phyloP scores from a whole-genome alignment of 2,329 filamentous ascomycete genomes.

The Fusarium sp. region DNA sequence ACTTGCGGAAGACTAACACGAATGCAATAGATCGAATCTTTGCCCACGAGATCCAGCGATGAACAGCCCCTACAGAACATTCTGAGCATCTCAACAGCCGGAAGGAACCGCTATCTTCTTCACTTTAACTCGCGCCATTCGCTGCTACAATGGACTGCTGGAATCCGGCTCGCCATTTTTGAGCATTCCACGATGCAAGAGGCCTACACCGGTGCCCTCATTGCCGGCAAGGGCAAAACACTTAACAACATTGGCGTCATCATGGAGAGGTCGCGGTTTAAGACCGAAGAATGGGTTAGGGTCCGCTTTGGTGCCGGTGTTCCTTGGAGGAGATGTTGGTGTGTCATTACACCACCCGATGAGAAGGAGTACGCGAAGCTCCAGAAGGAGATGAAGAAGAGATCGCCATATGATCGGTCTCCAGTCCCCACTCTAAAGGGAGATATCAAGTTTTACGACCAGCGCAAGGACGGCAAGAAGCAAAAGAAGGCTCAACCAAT shows the following conservation, averaged over 20 bases:
- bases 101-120: constrained; percentile 92
- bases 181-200: constrained; percentile 95
- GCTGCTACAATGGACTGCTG: constrained; percentile 94
- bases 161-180: constrained; percentile 92
- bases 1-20: constrained; percentile 31
- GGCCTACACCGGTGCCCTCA: constrained; percentile 94
- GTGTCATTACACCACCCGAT: constrained; percentile 90
- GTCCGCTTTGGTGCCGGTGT: constrained; percentile 96
- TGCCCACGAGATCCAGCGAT: constrained; percentile 82
- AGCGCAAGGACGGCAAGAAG: constrained; percentile 78
- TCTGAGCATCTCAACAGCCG: constrained; percentile 93
- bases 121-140: constrained; percentile 97
- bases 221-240: constrained; percentile 90
- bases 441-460: constrained; percentile 94
- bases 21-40: constrained; percentile 77
- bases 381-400: constrained; percentile 85
- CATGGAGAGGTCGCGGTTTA: constrained; percentile 82
- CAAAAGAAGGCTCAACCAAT: constrained; percentile 93
- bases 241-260: constrained; percentile 92
- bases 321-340: constrained; percentile 97
- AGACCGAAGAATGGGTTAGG: constrained; percentile 91
- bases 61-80: constrained; percentile 93
- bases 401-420: constrained; percentile 83
- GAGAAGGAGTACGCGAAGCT: constrained; percentile 90
- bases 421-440: constrained; percentile 78